Base-by-base conservation (phyloP, 306 rosid genomes). In the Sicyos edulis region DNA sequence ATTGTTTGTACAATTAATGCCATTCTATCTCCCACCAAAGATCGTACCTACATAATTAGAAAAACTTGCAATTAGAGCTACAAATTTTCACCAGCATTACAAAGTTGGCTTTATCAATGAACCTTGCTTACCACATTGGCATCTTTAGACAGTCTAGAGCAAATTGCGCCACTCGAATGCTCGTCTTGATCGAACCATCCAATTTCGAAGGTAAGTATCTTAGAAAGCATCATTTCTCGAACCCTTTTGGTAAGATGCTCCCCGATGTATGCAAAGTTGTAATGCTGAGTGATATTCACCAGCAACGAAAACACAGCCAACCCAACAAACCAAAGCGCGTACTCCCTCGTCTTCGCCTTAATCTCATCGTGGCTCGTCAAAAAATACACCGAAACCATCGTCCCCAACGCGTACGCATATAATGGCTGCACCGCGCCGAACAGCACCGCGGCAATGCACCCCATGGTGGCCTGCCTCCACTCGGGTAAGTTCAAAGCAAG, bases 181-280 rank as follows among this genome's bases (percentile, higher is more conserved):
- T 90, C 86, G 50, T 87, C 90, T 16, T 83, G 81, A 76, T 93
- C 98, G 13, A 88, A 93, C 98, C 98, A 93, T 0, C 98, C 95
- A 73, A 93, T 83, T 73, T 93, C 96, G 61, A 93, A 90, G 3
- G 90, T 90, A 57, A 93, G 91, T 6, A 93, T 86, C 81, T 90
- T 90, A 0, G 91, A 87, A 20, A 90, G 83, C 92, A 89, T 90
- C 76, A 79, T 72, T 75, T 90, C 98, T 53, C 98, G 85, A 0
- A 90, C 63, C 80, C 96, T 87, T 26, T 90, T 93, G 3, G 96
- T 93, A 59, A 93, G 80, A 77, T 77, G 77, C 77, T 93, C 96
- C 20, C 98, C 97, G 93, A 93, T 93, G 72, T 88, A 93, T 0
- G 91, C 97, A 74, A 93, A 93, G 65, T 71, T 84, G 66, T 93